Evolutionary conservation across 139 green algal genomes (phyloP).

Genomic region (Yamagishiella unicocca): DNA sequence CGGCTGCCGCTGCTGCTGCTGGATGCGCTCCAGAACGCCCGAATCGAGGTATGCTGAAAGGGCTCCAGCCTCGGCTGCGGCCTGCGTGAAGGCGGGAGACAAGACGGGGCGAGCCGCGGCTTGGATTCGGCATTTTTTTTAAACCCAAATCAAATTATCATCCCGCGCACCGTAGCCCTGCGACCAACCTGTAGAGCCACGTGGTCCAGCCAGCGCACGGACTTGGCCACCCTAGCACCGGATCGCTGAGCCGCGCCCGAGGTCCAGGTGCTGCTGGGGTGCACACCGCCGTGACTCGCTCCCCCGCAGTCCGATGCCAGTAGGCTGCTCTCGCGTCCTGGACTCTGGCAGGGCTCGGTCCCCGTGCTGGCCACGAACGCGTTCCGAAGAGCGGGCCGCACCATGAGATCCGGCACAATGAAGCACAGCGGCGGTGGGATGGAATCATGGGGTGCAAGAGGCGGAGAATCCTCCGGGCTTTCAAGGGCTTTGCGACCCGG

Average conservation of each 20-base stretch:
- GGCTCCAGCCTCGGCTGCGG: too few relatives aligned
- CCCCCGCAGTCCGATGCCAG: background rate
- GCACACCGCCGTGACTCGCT: background rate
- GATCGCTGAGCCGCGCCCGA: background rate
- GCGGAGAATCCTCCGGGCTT: background rate
- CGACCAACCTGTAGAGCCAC: constrained; percentile 3
- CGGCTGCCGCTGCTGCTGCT: background rate
- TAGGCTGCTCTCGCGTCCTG: background rate
- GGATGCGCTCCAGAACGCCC: background rate
- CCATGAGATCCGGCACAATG: background rate
- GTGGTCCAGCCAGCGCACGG: constrained; percentile 24
- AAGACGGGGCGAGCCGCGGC: background rate
- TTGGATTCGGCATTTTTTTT: background rate
- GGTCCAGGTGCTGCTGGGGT: background rate
- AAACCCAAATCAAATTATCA: background rate
- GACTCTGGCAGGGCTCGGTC: background rate
- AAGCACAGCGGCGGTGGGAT: background rate
- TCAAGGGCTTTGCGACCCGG: background rate
- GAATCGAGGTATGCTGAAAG: background rate
- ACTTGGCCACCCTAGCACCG: background rate
- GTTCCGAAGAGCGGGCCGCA: background rate
- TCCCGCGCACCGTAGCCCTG: background rate
- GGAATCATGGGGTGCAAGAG: background rate
- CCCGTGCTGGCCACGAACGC: background rate
- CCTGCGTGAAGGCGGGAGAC: background rate